Evolutionary conservation across 768 basidiomycete genomes (phyloP).

Genomic region (Amanita polypyramis): DNA sequence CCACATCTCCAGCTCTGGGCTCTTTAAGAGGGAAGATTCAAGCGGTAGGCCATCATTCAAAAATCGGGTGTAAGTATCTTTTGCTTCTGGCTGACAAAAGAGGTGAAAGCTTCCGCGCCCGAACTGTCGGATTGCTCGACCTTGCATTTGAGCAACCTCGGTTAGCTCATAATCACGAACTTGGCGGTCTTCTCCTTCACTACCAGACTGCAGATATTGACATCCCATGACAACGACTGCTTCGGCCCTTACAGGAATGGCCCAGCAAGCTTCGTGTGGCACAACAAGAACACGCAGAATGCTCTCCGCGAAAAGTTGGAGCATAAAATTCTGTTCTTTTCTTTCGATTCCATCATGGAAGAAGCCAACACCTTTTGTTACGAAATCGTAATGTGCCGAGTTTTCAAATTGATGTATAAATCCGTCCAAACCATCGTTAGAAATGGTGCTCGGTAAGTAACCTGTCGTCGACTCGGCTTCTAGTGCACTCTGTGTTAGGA

Average conservation of each 20-base stretch:
- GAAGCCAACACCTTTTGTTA: constrained; percentile 82
- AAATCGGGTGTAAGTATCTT: constrained; percentile 74
- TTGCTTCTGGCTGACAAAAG: constrained; percentile 83
- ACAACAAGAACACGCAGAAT: constrained; percentile 72
- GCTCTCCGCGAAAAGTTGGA: constrained; percentile 77
- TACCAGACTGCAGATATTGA: constrained; percentile 57
- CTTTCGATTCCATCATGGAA: constrained; percentile 66
- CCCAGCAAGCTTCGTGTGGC: constrained; percentile 82
- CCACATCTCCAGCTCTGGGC: constrained; percentile 37
- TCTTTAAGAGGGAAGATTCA: constrained; percentile 66
- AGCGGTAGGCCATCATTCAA: constrained; percentile 82
- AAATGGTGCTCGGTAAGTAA: constrained; percentile 44
- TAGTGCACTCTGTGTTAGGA: constrained; percentile 81
- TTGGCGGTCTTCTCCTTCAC: constrained; percentile 46
- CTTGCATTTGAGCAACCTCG: constrained; percentile 89
- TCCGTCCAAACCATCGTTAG: constrained; percentile 47
- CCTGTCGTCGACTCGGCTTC: constrained; percentile 59
- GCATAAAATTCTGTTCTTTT: constrained; percentile 57
- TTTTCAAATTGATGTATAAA: constrained; percentile 54
- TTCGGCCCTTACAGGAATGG: constrained; percentile 71
- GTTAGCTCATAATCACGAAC: constrained; percentile 70
- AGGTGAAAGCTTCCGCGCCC: constrained; percentile 63
- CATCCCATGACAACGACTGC: constrained; percentile 88
- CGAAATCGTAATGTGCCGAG: constrained; percentile 49
- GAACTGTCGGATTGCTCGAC: constrained; percentile 61